A percentile compares a stretch with the other conserved stretches of the same genome.
phyloP scores from a whole-genome alignment of 2,329 filamentous ascomycete genomes.

The Aspergillus spinulosporus region DNA sequence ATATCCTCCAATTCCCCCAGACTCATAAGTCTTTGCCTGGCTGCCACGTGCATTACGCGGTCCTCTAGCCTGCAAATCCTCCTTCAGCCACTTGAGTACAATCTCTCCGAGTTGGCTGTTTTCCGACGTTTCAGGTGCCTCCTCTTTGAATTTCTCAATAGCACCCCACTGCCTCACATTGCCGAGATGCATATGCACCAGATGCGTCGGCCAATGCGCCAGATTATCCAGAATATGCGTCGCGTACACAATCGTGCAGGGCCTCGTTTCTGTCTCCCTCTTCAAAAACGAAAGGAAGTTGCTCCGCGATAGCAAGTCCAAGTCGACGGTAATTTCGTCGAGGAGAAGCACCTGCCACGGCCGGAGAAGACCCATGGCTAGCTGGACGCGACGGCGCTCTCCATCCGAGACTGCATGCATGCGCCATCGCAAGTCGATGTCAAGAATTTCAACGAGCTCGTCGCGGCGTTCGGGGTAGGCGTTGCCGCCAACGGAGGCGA shows the following conservation, averaged over 20 bases:
- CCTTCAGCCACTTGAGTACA: slow-evolving; percentile 81
- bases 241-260: slow-evolving; percentile 93
- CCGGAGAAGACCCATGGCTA: slow-evolving; percentile 90
- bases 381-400: slow-evolving; percentile 84
- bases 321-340: slow-evolving; percentile 95
- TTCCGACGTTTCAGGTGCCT: slow-evolving; percentile 57
- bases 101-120: slow-evolving; percentile 86
- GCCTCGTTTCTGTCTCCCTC: slow-evolving; percentile 75
- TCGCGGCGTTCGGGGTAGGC: slow-evolving; percentile 78
- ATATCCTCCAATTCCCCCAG: slow-evolving; percentile 64
- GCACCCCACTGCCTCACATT: slow-evolving; percentile 82
- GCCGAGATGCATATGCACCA: slow-evolving; percentile 93
- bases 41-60: slow-evolving; percentile 65
- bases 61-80: slow-evolving; percentile 76
- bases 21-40: slow-evolving; percentile 55
- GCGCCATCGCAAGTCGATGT: slow-evolving; percentile 88
- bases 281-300: slow-evolving; percentile 87
- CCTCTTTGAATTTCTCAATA: slow-evolving; percentile 67
- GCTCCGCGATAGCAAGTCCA: slow-evolving; percentile 81
- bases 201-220: slow-evolving; percentile 89
- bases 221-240: slow-evolving; percentile 97
- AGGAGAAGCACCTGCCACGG: slow-evolving; percentile 90
- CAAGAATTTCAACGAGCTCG: slow-evolving; percentile 81
- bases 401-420: slow-evolving; percentile 96
- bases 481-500: slow-evolving; percentile 82